A percentile compares a stretch with the other conserved stretches of the same genome.
Evolutionary conservation across 352 stramenopile genomes (phyloP).

Genomic region (Hyaloperonospora arabidopsidis): DNA sequence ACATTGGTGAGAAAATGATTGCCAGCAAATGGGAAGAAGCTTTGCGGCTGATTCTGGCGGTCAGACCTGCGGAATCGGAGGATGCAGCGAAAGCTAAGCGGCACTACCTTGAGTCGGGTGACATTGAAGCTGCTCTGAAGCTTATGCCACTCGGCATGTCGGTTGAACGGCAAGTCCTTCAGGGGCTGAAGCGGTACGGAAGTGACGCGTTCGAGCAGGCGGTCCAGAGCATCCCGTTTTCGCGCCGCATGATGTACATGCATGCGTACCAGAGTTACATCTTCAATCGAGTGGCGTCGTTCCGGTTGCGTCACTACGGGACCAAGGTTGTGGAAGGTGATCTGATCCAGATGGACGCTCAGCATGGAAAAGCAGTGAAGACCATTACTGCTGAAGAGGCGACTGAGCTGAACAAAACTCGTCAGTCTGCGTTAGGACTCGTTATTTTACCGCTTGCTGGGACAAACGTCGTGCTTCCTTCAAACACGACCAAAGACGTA

Average conservation of each 20-base stretch:
- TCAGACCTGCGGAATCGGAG: slow-evolving; percentile 30
- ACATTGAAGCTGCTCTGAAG: slow-evolving; percentile 55
- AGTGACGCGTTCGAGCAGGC: slow-evolving; percentile 43
- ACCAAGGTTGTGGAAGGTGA: slow-evolving; percentile 46
- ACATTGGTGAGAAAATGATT: slow-evolving; percentile 66
- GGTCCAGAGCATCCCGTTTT: slow-evolving; percentile 43
- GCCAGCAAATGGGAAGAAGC: slow-evolving; percentile 51
- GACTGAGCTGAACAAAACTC: slow-evolving; percentile 28
- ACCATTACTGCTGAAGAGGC: slow-evolving; percentile 33
- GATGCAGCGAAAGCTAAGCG: slow-evolving; percentile 35
- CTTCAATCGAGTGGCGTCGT: slow-evolving; percentile 60
- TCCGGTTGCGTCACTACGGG: slow-evolving; percentile 36
- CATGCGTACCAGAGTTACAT: slow-evolving; percentile 75
- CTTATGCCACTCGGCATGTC: slow-evolving; percentile 37
- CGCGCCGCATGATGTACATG: slow-evolving; percentile 60
- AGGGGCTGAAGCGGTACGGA: slow-evolving; percentile 59
- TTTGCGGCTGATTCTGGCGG: slow-evolving; percentile 38
- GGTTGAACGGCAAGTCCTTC: slow-evolving; percentile 51
- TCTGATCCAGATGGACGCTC: slow-evolving; percentile 26
- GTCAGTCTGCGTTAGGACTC: slow-evolving; percentile 24
- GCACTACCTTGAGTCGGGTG: slow-evolving; percentile 32
- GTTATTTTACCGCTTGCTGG: slow-evolving; percentile 56
- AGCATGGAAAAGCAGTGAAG: slow-evolving; percentile 22
- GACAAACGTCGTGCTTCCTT: slow-evolving; percentile 39
- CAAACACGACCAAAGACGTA: slow-evolving; percentile 36